Percentiles rank a stretch among this genome's conserved stretches.
These are phyloP conservation scores for Fusarium albosuccineum DNA, from an alignment of 2,329 filamentous ascomycete genomes.

Conservation along the genomic window DNA sequence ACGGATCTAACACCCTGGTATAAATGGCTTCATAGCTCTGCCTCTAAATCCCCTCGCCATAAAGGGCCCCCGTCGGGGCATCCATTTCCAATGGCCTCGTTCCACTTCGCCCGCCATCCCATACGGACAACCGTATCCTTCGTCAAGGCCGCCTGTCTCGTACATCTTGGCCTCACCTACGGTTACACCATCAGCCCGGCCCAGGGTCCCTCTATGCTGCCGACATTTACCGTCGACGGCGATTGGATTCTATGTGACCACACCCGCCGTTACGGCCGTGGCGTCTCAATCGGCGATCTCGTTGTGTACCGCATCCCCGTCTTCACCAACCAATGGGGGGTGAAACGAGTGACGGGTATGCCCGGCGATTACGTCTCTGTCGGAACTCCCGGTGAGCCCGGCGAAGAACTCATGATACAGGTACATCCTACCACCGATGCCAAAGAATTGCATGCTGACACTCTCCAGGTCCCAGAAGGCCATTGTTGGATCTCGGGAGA, in stretches of 20 bases:
- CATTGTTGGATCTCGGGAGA: constrained; percentile 95
- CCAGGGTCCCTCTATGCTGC: constrained; percentile 88
- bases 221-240: constrained; percentile 77
- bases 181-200: constrained; percentile 70
- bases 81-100: constrained; percentile 38
- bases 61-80: constrained; percentile 14
- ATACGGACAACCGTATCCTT: constrained; percentile 52
- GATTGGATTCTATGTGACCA: constrained; percentile 79
- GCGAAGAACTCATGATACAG: constrained; percentile 72
- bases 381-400: constrained; percentile 67
- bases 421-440: constrained; percentile 54
- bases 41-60: neutral
- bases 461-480: constrained; percentile 82
- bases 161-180: constrained; percentile 67
- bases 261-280: constrained; percentile 75
- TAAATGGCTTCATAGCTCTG: constrained; percentile 19
- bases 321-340: constrained; percentile 69
- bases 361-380: constrained; percentile 81
- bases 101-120: constrained; percentile 56
- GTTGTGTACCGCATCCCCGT: constrained; percentile 83
- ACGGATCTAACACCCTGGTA: constrained; percentile 11
- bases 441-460: constrained; percentile 16
- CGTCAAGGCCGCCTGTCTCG: constrained; percentile 56
- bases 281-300: constrained; percentile 81
- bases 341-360: constrained; percentile 85